Conservation (phyloP, 75 land plant genomes). For the Adiantum capillusveneris region DNA sequence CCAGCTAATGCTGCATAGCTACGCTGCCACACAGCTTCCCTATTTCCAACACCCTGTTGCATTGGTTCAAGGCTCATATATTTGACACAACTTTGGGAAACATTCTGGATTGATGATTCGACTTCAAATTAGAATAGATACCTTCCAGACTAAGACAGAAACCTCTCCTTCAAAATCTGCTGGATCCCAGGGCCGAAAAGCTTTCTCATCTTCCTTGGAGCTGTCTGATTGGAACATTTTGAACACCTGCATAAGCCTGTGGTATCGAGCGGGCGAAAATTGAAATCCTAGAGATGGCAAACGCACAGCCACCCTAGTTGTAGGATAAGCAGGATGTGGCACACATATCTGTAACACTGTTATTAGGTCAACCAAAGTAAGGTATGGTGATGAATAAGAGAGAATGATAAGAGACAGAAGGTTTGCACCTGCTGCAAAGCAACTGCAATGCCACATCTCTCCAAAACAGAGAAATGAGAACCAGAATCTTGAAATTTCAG, state of each 20-base stretch:
- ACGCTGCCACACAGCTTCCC: constrained; percentile 90
- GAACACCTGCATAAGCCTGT: constrained; percentile 80
- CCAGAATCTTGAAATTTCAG: neutral
- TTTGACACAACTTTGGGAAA: no score
- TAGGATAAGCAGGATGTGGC: constrained; percentile 69
- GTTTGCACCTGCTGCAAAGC: constrained; percentile 74
- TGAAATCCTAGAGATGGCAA: constrained; percentile 84
- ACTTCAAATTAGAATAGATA: no score
- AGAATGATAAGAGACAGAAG: no score
- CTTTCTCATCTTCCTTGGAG: constrained; percentile 21
- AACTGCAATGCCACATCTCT: constrained; percentile 76
- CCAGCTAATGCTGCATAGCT: constrained; percentile 77
- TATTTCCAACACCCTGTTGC: constrained; percentile 82
- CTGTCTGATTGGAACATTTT: constrained; percentile 51
- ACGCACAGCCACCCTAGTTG: constrained; percentile 73
- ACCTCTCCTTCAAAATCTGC: constrained; percentile 93
- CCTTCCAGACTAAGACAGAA: constrained; percentile 84
- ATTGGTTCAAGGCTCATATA: no score
- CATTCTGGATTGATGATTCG: no score
- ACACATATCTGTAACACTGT: constrained; percentile 59
- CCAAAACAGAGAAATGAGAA: constrained; percentile 66
- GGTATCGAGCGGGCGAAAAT: constrained; percentile 97
- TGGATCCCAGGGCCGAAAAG: constrained; percentile 62
- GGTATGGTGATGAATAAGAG: no score
- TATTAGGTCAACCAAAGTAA: no score